Conservation (phyloP, 257 asterid species). For the Echites panduratus region DNA sequence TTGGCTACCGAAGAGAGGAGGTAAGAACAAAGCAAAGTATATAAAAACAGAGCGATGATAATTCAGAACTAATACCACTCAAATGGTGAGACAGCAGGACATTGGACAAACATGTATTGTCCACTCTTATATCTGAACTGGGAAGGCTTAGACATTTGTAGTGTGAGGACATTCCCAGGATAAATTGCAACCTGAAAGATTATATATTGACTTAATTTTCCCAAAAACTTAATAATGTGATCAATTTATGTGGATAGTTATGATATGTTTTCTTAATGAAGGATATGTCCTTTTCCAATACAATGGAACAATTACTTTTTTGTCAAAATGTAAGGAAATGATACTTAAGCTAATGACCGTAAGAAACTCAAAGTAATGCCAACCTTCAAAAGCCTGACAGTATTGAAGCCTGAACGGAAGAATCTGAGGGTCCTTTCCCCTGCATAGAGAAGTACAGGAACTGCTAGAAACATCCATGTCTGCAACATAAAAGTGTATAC, state of each 20-base stretch:
- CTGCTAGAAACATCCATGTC: conserved; percentile 97
- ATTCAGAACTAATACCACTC: conserved; percentile 62
- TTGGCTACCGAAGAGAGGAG: neutral
- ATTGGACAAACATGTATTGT: conserved; percentile 93
- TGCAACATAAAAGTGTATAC: conserved; percentile 29
- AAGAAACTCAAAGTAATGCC: conserved; percentile 7
- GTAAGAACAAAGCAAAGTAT: neutral
- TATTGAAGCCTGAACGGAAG: conserved; percentile 68
- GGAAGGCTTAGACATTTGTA: conserved; percentile 95
- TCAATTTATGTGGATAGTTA: too few relatives aligned
- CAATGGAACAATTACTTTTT: neutral
- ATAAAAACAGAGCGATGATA: neutral
- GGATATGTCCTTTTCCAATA: neutral
- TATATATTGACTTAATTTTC: neutral
- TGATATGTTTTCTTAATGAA: neutral
- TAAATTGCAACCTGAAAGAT: conserved; percentile 76
- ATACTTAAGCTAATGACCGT: neutral
- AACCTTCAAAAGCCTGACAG: conserved; percentile 76
- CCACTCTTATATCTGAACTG: conserved; percentile 80
- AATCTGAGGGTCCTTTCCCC: conserved; percentile 86
- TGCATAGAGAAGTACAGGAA: conserved; percentile 82
- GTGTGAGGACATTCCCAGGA: conserved; percentile 81
- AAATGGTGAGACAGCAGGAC: conserved; percentile 93
- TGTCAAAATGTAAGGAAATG: neutral
- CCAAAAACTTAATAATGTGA: too few relatives aligned